These are phyloP conservation scores for Pseudonitzschia pungens DNA, from an alignment of 108 stramenopile species.

Conservation along the genomic window DNA sequence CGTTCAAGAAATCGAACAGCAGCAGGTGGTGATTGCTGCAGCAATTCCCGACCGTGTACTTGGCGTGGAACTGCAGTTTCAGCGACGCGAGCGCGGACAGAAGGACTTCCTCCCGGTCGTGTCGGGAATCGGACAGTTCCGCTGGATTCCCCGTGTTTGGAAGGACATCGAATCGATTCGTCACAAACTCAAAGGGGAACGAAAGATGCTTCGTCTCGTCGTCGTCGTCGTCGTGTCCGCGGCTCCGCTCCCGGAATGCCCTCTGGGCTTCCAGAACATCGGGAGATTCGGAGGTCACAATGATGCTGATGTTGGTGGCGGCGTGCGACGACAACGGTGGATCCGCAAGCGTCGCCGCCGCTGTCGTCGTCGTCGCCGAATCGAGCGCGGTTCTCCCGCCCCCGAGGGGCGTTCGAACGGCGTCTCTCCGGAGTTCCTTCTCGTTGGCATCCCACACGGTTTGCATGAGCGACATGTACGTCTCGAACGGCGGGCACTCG, in stretches of 20 bases:
- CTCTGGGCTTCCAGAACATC: slow-evolving; percentile 24
- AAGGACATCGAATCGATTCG: slow-evolving; percentile 34
- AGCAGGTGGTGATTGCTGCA: slow-evolving; percentile 49
- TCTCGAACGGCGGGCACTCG: slow-evolving; percentile 43
- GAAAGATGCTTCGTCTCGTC: neutral
- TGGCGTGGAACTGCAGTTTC: slow-evolving; percentile 31
- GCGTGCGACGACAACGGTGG: no score
- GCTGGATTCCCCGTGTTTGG: slow-evolving; percentile 38
- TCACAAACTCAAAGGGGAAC: slow-evolving; percentile 33
- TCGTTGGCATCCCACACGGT: slow-evolving; percentile 20
- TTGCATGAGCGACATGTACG: slow-evolving; percentile 37
- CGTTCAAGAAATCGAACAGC: slow-evolving; percentile 42
- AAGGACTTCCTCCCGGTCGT: slow-evolving; percentile 30
- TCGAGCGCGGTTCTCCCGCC: neutral
- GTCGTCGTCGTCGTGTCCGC: neutral
- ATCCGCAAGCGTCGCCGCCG: neutral
- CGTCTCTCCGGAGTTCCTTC: no score
- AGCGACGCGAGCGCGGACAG: slow-evolving; percentile 45
- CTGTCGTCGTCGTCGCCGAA: neutral
- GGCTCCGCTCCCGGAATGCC: slow-evolving; percentile 6
- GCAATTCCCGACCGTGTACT: slow-evolving; percentile 46
- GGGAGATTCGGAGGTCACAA: slow-evolving; percentile 44
- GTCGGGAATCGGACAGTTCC: neutral
- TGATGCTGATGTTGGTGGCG: slow-evolving; percentile 24
- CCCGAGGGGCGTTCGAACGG: neutral